Evolutionary conservation across 192 early-diverging fungal species (phyloP).

Genomic region (Coemansia sp.): DNA sequence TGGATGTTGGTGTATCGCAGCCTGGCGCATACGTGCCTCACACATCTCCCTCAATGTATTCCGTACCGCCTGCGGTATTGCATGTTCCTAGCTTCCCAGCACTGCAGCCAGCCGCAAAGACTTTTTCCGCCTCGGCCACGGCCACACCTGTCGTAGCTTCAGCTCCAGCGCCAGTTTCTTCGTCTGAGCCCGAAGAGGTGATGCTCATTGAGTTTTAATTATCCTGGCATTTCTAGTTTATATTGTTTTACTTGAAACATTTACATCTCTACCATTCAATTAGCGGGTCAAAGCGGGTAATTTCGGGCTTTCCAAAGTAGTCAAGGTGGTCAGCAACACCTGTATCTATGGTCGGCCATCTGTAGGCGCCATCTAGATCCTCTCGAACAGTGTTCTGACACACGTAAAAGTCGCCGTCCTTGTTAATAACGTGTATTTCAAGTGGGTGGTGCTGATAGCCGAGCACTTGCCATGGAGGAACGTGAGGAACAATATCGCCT

Average conservation of each 20-base stretch:
- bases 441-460: conserved; percentile 55
- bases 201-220: conserved; percentile 37
- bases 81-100: conserved; percentile 48
- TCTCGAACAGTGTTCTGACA: conserved; percentile 53
- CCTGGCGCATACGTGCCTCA: conserved; percentile 5
- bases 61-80: conserved; percentile 21
- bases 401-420: conserved; percentile 45
- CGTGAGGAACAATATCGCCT: conserved; percentile 50
- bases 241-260: background rate
- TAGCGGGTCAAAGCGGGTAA: conserved; percentile 30
- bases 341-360: conserved; percentile 54
- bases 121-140: conserved; percentile 3
- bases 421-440: conserved; percentile 52
- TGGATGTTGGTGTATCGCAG: background rate
- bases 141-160: background rate
- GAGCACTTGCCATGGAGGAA: conserved; percentile 55
- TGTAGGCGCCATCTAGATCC: conserved; percentile 52
- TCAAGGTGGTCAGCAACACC: conserved; percentile 48
- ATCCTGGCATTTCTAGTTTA: background rate
- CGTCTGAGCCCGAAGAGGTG: conserved; percentile 34
- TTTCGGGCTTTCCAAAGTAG: conserved; percentile 55
- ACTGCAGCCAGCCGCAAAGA: conserved; percentile 26
- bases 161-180: conserved; percentile 2
- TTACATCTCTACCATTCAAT: conserved; percentile 33
- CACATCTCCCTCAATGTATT: conserved; percentile 24